Evolutionary conservation across 805 yeast genomes (phyloP), one percentile per base, ranked within the genome.

Genomic region (Nakazawaea siamensis): DNA sequence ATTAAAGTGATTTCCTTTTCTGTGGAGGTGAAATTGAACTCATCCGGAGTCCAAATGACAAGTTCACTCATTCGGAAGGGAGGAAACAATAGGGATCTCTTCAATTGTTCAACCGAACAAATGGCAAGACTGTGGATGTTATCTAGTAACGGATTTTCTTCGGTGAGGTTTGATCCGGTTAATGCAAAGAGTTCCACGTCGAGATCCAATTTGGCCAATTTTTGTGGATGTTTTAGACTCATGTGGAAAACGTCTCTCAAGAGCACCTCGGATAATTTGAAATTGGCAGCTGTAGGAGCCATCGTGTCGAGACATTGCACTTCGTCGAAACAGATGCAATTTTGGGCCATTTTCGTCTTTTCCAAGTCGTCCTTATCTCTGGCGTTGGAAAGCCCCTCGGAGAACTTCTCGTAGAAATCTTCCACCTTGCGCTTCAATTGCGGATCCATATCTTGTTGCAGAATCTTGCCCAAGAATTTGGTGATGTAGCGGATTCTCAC

Each of bases 51-150:
- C 15, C 30, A 25, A 9, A 12, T 24, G 35, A 53, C 43, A 9
- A 62, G 44, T 32, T 57, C 62, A 10, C 44, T 40, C n/a, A 37
- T 35, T 24, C 48, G 44, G 18, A 62, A 41, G 16, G 58, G 57
- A 6, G 64, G 59, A 34, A 62, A 62, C 20, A 62, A 23, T 26
- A 62, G 37, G 5, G 55, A 43, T 17, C 54, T 46, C 4, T 52
- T 53, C 24, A 44, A 39, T 6, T 50, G 48, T 23, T 58, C 57
- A 10, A 51, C 34, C n/a, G 51, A 44, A 11, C 58, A 47, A 4
- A 62, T 31, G 6, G 58, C 62, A n/a, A 35, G 24, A 3, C 33
- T 32, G 42, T 46, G 43, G 28, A 43, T 52, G 10, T 20, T 20
- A n/a, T n/a, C n/a, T n/a, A n/a, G n/a, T 45, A 51, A 49, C 44